phyloP scores from a whole-genome alignment of 2,329 filamentous ascomycete genomes.

The Verticillium dahliae region DNA sequence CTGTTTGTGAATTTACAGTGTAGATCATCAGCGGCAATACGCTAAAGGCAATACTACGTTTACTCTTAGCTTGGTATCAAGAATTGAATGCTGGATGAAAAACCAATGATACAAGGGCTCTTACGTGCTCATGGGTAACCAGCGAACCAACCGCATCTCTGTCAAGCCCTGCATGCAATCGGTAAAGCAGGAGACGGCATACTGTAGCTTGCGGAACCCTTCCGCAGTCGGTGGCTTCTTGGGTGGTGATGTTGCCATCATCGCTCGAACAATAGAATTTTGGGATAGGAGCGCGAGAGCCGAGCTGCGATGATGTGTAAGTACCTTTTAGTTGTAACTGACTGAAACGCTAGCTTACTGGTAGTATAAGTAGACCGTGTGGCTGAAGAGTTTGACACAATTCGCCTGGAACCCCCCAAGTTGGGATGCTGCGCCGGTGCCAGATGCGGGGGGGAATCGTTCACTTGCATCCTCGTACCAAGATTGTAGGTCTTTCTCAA shows the following conservation, averaged over 20 bases:
- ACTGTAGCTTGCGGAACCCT: constrained; percentile 34
- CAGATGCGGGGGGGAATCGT: constrained; percentile 25
- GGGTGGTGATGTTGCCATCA: constrained; percentile 28
- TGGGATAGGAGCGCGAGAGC: constrained; percentile 37
- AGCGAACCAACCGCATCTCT: constrained; percentile 34
- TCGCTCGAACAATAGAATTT: constrained; percentile 22
- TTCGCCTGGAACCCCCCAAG: constrained; percentile 27
- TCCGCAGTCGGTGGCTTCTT: constrained; percentile 30
- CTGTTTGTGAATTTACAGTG: constrained; percentile 24
- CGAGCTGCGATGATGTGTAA: constrained; percentile 27
- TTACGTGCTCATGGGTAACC: constrained; percentile 38
- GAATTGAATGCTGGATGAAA: constrained; percentile 20
- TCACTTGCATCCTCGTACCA: constrained; percentile 33
- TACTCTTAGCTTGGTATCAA: constrained; percentile 25
- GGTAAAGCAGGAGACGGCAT: constrained; percentile 35
- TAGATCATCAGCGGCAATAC: not conserved
- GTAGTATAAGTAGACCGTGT: constrained; percentile 45
- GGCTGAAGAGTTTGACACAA: constrained; percentile 36
- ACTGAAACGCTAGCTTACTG: constrained; percentile 27
- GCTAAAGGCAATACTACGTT: constrained; percentile 14
- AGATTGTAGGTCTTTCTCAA: constrained; percentile 26
- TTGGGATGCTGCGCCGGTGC: constrained; percentile 14
- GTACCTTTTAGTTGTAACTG: not conserved
- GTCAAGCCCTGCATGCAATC: constrained; percentile 40
- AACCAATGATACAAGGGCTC: constrained; percentile 14